These are phyloP conservation scores for Naganishia sp. DNA, from an alignment of 1,284 basidiomycete genomes.

Conservation along the genomic window DNA sequence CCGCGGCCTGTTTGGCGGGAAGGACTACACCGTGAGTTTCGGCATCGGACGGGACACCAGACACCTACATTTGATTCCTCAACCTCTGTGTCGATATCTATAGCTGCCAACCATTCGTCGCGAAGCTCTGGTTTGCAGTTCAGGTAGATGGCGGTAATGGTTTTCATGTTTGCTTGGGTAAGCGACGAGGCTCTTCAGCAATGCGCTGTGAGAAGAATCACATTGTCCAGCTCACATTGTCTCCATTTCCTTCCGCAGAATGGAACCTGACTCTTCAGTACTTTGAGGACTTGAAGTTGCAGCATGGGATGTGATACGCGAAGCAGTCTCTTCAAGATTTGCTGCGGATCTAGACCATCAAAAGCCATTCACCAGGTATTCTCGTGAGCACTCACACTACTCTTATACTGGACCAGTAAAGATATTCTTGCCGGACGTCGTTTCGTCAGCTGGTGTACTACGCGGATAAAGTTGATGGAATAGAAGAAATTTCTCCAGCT, in stretches of 20 bases:
- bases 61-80: slow-evolving; percentile 58
- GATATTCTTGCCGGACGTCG: slow-evolving; percentile 90
- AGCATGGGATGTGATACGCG: slow-evolving; percentile 91
- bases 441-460: slow-evolving; percentile 97
- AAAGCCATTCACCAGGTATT: slow-evolving; percentile 1
- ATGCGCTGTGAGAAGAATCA: not conserved
- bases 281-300: slow-evolving; percentile 93
- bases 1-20: slow-evolving; percentile 46
- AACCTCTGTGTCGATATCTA: slow-evolving; percentile 85
- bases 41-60: not conserved
- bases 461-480: slow-evolving; percentile 96
- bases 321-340: slow-evolving; percentile 90
- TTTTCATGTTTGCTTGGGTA: slow-evolving; percentile 90
- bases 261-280: slow-evolving; percentile 98
- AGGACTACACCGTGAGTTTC: slow-evolving; percentile 23
- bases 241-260: slow-evolving; percentile 98
- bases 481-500: slow-evolving; percentile 99
- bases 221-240: slow-evolving; percentile 66
- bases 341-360: slow-evolving; percentile 57
- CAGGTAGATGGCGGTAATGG: slow-evolving; percentile 97
- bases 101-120: slow-evolving; percentile 95
- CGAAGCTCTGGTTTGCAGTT: slow-evolving; percentile 94
- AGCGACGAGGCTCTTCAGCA: not conserved
- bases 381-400: slow-evolving; percentile 65
- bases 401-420: slow-evolving; percentile 98